Conservation (phyloP, 352 stramenopile species). For the Phytopythium vexans region DNA sequence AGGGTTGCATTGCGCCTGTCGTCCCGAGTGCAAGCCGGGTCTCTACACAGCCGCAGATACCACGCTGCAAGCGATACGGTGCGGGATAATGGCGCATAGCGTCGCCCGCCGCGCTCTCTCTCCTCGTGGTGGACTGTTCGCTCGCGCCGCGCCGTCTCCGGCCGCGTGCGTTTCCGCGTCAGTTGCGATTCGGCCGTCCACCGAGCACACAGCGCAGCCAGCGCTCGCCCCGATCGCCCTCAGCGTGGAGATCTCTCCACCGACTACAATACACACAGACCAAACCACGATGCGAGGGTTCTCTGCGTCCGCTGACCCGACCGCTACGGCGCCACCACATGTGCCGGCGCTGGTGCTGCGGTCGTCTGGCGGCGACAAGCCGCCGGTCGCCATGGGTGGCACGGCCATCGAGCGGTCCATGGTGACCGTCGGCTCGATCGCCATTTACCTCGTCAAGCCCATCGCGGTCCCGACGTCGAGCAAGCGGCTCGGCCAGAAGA, state of each 20-base stretch:
- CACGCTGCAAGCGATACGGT: background rate
- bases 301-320: background rate
- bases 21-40: background rate
- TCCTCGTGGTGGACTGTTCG: background rate
- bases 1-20: conserved; percentile 4
- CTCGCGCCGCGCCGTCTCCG: background rate
- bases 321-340: conserved; percentile 14
- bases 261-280: background rate
- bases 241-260: too few species aligned
- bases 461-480: conserved; percentile 25
- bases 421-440: conserved; percentile 50
- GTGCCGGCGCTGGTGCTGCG: conserved; percentile 44
- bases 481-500: conserved; percentile 21
- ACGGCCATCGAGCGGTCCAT: conserved; percentile 65
- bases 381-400: conserved; percentile 50
- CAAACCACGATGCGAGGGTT: conserved; percentile 1
- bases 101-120: too few species aligned
- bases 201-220: conserved; percentile 1
- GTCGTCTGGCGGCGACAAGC: conserved; percentile 23
- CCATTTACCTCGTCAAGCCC: conserved; percentile 59
- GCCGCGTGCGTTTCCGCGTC: conserved; percentile 4
- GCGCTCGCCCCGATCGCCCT: background rate
- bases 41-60: too few species aligned
- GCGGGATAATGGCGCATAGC: too few species aligned
- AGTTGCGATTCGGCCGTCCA: conserved; percentile 9